Evolutionary conservation across 768 basidiomycete genomes (phyloP).

Genomic region (Panaeolus cyanescens): DNA sequence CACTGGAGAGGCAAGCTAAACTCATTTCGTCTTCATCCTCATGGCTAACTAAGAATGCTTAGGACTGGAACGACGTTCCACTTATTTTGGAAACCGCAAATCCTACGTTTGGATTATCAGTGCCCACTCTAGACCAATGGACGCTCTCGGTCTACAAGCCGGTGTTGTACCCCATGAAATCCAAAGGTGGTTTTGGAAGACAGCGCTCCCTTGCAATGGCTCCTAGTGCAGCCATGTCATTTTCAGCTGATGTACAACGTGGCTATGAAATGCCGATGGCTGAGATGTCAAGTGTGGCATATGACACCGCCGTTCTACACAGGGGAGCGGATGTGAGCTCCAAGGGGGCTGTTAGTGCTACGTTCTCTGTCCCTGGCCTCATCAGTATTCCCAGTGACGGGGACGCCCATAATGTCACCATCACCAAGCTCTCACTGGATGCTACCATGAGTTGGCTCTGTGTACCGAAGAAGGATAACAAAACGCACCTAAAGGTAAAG

Average conservation of each 20-base stretch:
- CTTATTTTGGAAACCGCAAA: conserved; percentile 35
- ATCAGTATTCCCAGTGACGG: conserved; percentile 36
- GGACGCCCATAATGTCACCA: conserved; percentile 33
- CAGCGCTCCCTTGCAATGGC: not conserved
- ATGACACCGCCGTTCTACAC: not conserved
- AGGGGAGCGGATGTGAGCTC: conserved; percentile 19
- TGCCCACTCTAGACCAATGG: conserved; percentile 32
- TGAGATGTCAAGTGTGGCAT: not conserved
- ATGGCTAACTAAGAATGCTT: conserved; percentile 8
- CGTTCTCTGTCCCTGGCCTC: conserved; percentile 34
- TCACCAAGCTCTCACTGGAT: conserved; percentile 30
- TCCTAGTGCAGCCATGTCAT: not conserved
- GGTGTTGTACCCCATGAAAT: not conserved
- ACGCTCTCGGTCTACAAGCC: conserved; percentile 17
- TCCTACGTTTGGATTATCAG: conserved; percentile 29
- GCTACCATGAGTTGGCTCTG: conserved; percentile 34
- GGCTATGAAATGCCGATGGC: not conserved
- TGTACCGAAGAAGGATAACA: conserved; percentile 31
- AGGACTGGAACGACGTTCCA: conserved; percentile 38
- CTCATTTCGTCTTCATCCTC: conserved; percentile 1
- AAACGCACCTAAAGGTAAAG: conserved; percentile 29
- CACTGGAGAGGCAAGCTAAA: conserved; percentile 35
- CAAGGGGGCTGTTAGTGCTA: conserved; percentile 31
- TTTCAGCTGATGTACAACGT: not conserved
- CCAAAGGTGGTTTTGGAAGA: not conserved